These are phyloP conservation scores for Penicillium sp. DNA, from an alignment of 2,329 filamentous ascomycete genomes.

Conservation along the genomic window DNA sequence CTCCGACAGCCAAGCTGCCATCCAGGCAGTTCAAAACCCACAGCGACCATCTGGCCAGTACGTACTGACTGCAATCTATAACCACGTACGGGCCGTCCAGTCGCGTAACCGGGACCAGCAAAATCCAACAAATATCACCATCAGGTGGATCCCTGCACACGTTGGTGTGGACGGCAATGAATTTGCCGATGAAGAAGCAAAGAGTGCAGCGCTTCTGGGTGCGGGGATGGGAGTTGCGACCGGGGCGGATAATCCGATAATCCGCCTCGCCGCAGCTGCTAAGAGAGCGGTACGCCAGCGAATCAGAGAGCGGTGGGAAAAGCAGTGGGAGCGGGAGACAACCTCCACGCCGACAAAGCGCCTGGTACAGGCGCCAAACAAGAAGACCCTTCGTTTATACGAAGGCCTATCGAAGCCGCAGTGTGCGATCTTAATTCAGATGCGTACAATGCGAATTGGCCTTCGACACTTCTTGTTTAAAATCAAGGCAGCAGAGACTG, in stretches of 20 bases:
- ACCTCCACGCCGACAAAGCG: background rate
- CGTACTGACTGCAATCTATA: too few relatives aligned
- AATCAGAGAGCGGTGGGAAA: background rate
- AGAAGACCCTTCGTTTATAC: constrained; percentile 5
- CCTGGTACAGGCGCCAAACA: background rate
- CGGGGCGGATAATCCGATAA: background rate
- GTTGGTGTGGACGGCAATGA: background rate
- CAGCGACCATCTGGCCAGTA: too few relatives aligned
- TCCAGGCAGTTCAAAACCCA: too few relatives aligned
- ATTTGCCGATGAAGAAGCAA: background rate
- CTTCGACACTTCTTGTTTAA: constrained; percentile 12
- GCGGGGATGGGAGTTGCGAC: background rate
- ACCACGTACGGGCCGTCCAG: background rate
- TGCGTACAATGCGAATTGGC: constrained; percentile 7
- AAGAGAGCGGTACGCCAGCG: background rate
- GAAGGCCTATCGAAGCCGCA: constrained; percentile 2
- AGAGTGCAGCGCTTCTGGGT: background rate
- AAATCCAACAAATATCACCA: background rate
- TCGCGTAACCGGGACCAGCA: too few relatives aligned
- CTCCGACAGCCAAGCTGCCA: too few relatives aligned
- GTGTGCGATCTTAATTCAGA: constrained; percentile 6
- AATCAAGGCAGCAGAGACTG: constrained; percentile 7
- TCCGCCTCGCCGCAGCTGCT: background rate
- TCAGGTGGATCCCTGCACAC: background rate
- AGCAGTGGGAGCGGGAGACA: background rate